These are phyloP conservation scores for Helotiales sp. DNA, from an alignment of 2,329 filamentous ascomycete species.

Conservation along the genomic window DNA sequence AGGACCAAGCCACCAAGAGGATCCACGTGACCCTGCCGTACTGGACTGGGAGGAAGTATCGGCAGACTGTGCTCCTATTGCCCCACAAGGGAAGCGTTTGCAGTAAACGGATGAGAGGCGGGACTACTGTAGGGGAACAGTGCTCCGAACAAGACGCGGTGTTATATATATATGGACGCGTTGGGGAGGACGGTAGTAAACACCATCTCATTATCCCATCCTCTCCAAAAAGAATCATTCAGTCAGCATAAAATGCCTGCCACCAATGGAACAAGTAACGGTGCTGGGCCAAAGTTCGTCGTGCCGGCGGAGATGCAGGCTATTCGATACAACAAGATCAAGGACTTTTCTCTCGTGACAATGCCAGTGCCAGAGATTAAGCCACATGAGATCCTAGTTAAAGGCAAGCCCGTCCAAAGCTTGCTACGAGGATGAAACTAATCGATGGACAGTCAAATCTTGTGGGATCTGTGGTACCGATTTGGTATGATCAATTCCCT, in stretches of 20 bases:
- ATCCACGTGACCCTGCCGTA: not conserved
- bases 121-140: not conserved
- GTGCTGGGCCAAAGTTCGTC: constrained; percentile 7
- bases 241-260: constrained; percentile 5
- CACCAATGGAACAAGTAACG: constrained; percentile 14
- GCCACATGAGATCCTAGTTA: constrained; percentile 18
- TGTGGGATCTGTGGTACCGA: constrained; percentile 20
- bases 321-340: constrained; percentile 21
- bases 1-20: not conserved
- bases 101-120: not conserved
- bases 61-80: constrained; percentile 4
- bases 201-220: not conserved
- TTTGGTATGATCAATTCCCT: not conserved
- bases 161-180: not conserved
- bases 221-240: not conserved
- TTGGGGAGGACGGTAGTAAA: not conserved
- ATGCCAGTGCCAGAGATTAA: constrained; percentile 21
- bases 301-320: constrained; percentile 22
- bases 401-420: not conserved
- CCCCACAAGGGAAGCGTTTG: not conserved
- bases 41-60: not conserved
- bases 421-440: not conserved
- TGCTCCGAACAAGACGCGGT: not conserved
- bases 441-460: constrained; percentile 9
- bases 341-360: constrained; percentile 21